These are phyloP conservation scores for Chaetomiaceae sp. DNA, from an alignment of 2,329 filamentous ascomycete genomes.

Conservation along the genomic window DNA sequence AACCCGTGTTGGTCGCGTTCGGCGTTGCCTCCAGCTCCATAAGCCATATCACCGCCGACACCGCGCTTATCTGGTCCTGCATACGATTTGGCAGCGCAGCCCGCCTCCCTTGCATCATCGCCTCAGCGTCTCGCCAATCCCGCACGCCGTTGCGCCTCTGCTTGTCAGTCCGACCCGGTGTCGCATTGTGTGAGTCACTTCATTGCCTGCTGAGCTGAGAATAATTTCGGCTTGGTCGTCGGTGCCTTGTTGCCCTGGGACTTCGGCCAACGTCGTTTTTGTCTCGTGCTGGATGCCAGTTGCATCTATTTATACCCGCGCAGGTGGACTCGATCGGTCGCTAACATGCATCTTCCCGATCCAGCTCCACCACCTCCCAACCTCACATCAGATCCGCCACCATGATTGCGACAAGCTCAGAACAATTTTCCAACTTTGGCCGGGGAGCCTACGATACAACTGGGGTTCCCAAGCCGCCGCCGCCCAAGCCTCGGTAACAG, in stretches of 20 bases:
- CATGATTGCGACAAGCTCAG: conserved; percentile 32
- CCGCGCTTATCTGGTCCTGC: conserved; percentile 20
- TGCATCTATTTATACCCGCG: conserved; percentile 16
- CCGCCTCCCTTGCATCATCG: conserved; percentile 27
- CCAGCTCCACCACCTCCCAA: conserved; percentile 7
- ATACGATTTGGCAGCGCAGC: conserved; percentile 25
- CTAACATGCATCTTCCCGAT: conserved; percentile 23
- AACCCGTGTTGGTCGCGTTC: conserved; percentile 22
- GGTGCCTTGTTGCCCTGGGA: conserved; percentile 12
- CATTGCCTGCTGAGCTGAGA: conserved; percentile 14
- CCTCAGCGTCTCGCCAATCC: conserved; percentile 26
- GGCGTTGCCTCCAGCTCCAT: conserved; percentile 26
- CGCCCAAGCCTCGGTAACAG: conserved; percentile 34
- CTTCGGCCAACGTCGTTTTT: background rate
- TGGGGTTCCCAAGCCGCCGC: conserved; percentile 35
- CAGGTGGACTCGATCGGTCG: conserved; percentile 11
- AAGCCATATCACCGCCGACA: conserved; percentile 22
- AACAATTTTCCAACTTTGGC: conserved; percentile 32
- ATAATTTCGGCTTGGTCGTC: conserved; percentile 12
- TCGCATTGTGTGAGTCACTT: conserved; percentile 30
- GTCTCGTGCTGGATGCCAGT: too few relatives aligned
- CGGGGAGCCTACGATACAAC: conserved; percentile 37
- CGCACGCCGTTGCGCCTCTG: conserved; percentile 22
- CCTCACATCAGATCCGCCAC: conserved; percentile 20
- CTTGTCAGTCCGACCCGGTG: conserved; percentile 17